These are phyloP conservation scores for Rhodotorula graminis DNA, from an alignment of 768 basidiomycete species.

Conservation along the genomic window DNA sequence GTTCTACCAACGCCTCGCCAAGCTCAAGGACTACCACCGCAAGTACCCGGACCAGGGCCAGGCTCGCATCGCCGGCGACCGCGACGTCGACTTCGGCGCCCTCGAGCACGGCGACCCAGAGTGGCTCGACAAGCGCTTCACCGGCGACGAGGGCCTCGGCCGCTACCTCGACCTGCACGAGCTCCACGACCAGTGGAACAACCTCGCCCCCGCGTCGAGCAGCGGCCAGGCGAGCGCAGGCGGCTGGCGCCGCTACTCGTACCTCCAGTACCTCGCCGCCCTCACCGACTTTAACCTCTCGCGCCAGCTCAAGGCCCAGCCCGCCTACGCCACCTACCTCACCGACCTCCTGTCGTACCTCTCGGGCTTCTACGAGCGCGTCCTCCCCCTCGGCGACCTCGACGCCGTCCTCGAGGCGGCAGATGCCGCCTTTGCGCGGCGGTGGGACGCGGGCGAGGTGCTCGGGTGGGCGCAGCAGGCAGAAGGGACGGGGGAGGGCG, in stretches of 20 bases:
- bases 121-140: constrained; percentile 61
- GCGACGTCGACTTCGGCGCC: constrained; percentile 58
- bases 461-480: constrained; percentile 64
- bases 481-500: constrained; percentile 46
- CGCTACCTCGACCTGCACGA: constrained; percentile 87
- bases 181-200: constrained; percentile 83
- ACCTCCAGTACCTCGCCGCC: constrained; percentile 87
- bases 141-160: constrained; percentile 91
- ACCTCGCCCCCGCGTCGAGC: constrained; percentile 69
- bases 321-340: constrained; percentile 87
- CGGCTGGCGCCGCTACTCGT: constrained; percentile 64
- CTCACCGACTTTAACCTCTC: constrained; percentile 38
- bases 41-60: constrained; percentile 82
- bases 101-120: constrained; percentile 32
- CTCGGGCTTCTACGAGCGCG: constrained; percentile 75
- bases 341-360: constrained; percentile 75
- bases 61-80: constrained; percentile 13
- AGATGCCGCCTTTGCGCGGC: constrained; percentile 64
- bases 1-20: constrained; percentile 92
- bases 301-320: constrained; percentile 53
- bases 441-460: constrained; percentile 74
- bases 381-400: constrained; percentile 74
- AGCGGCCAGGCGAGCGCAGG: constrained; percentile 29
- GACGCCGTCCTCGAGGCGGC: constrained; percentile 63
- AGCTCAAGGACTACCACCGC: constrained; percentile 92